Evolutionary conservation across 331 rosid genomes (phyloP), one percentile per base, ranked within the genome.

Genomic region (Telfairia occidentalis): DNA sequence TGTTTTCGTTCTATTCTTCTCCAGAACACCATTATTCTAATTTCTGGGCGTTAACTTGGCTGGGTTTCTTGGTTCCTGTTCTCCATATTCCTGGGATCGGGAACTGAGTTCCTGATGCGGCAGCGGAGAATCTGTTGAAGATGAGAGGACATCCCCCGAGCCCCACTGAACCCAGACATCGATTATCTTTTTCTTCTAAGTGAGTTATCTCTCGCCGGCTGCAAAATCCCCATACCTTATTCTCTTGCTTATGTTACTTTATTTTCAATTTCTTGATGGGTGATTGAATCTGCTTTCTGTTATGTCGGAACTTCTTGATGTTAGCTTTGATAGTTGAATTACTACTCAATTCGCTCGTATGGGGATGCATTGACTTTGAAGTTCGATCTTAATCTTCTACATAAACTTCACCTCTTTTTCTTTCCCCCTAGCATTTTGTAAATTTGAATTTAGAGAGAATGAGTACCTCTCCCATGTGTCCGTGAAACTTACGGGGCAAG

Each of bases 81-180:
- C 28, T 19, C 7, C n/a, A 0, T 18, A 1, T 8, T 16, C 70
- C 26, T 9, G 71, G 71, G 71, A 60, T 75, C 83, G 49, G 78
- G 81, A 75, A 77, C 63, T 61, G 52, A 37, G 76, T 77, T 26
- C 74, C 73, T 50, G 15, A 63, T 83, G 82, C 57, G 34, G 74
- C 71, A 34, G 60, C 82, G 83, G 79, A 73, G 26, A 60, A 24
- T 46, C 55, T 45, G 1, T 78, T 74, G 59, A 73, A 79, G 57
- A 94, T 94, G 97, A 91, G 97, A 85, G 88, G 79, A 72, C 77
- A 85, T 28, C 81, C 91, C 46, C 87, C 86, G 1, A 85, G 76
- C 79, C 67, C 78, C 72, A 76, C 83, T 10, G 98, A 94, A 86
- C 96, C 90, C 15, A 85, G 97, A 9, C 84, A 77, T 80, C 98